Evolutionary conservation across 306 rosid species (phyloP).

Genomic region (Glycine soja): DNA sequence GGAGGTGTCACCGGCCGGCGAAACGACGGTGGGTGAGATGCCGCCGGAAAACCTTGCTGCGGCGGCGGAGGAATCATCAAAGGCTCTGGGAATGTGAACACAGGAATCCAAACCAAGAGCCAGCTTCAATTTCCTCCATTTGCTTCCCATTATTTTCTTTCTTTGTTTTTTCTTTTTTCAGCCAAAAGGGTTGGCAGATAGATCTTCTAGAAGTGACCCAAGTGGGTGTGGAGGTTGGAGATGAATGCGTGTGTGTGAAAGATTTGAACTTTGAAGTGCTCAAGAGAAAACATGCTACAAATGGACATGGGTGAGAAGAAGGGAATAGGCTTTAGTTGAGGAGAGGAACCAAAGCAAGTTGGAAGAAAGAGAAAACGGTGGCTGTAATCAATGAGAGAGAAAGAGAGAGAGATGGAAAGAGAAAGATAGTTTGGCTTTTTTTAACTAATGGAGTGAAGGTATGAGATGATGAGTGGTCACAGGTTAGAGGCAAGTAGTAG

Average conservation of each 20-base stretch:
- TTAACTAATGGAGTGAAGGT: constrained; percentile 1
- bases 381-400: constrained; percentile 28
- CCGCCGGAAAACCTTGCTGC: constrained; percentile 51
- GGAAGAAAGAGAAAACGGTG: constrained; percentile 10
- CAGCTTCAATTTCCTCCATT: constrained; percentile 88
- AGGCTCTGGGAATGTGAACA: constrained; percentile 67
- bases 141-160: constrained; percentile 61
- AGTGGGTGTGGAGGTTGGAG: constrained; percentile 20
- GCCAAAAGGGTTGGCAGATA: constrained; percentile 31
- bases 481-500: constrained; percentile 32
- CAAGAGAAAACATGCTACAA: constrained; percentile 29
- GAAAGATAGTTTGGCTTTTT: constrained; percentile 21
- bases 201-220: constrained; percentile 49
- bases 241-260: constrained; percentile 25
- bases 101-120: constrained; percentile 76
- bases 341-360: background rate
- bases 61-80: constrained; percentile 57
- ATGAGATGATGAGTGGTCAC: constrained; percentile 32
- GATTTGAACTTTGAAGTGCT: constrained; percentile 29
- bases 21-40: constrained; percentile 45
- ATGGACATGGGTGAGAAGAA: constrained; percentile 9
- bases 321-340: background rate
- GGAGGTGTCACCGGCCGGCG: constrained; percentile 54
- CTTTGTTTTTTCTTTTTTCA: background rate
- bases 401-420: constrained; percentile 10